Base-by-base conservation (phyloP, 2,329 filamentous ascomycete genomes). In the Colletotrichum cuscutae region DNA sequence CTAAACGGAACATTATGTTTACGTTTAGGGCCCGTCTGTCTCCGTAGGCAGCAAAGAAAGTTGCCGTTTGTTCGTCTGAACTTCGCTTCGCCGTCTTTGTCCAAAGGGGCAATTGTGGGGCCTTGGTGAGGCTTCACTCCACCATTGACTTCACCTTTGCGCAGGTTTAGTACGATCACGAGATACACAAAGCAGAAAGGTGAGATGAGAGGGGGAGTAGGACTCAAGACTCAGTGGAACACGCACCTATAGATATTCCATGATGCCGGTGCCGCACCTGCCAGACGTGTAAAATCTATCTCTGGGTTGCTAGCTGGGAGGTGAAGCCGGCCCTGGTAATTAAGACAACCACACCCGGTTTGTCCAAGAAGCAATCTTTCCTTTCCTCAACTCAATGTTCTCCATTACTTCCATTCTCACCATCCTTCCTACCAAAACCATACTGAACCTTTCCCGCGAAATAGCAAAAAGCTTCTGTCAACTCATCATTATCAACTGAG, bases 191-290 rank as follows among this genome's bases (percentile, higher is more conserved):
- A 3, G 9, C 2, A 24, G 1, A 11, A 19, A 7, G 19, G 3
- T 5, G 22, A 24, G 1, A 35, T 6, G 8, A 19, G 19, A 8
- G 13, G 5, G 2, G 3, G 7, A 63, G 28, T 5, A 53, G 26
- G 9, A 1, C 12, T 15, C 4, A 8, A 1, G 0, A 3, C 3
- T 35, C 35, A 6, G 6, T 42, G 6, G 13, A 5, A 15, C 35
- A 5, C 35, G 35, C 35, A 15, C 35, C 1, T 15, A 15, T n/a
- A 46, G 19, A 46, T n/a, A 46, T 46, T 3, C 13, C 5, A 15
- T 42, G 5, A 15, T 12, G 13, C 15, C 1, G 30, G 42, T n/a
- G 42, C 19, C 35, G 35, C 19, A 46, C 42, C 19, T 46, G 12
- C 37, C 37, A 12, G 12, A 46, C 19, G 35, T n/a, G 42, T 46